Base-by-base conservation (phyloP, 2,329 filamentous ascomycete species). In the Amphichorda felina region DNA sequence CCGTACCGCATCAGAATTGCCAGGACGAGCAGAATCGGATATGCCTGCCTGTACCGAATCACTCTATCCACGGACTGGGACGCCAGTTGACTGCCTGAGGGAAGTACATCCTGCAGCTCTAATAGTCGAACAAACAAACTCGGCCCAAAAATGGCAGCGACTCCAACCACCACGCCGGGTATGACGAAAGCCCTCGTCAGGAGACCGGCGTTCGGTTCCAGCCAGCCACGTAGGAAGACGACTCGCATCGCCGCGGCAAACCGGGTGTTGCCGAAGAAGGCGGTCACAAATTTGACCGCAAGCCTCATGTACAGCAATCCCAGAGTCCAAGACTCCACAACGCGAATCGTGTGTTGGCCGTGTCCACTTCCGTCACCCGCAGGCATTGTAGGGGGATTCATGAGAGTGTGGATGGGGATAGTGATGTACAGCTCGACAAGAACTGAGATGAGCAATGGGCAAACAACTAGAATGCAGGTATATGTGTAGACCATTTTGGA, bases 281-380 rank as follows among this genome's bases (percentile, higher is more conserved):
- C 67, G 18, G 87, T 67, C 47, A 86, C 61, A n/a, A 33, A 15
- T 27, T 82, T 79, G 13, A 76, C 71, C 1, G 74, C 74, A 47
- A 96, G 75, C 43, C 94, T 88, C 21, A 93, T 70, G 55, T 94
- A 95, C 3, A 98, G 69, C 16, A 98, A 72, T 4, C 91, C 91
- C 1, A 98, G 66, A 0, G 88, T 94, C 87, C 89, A 98, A 39
- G 88, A 80, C 53, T 96, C 89, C 29, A 96, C 79, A 41, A 96
- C 70, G 42, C 93, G 82, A 29, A 96, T 75, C 7, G 79, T 83
- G 50, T 93, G 85, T 6, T 44, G 47, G 4, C 38, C 44, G 16
- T 47, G 43, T 47, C 38, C 46, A 45, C 17, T 37, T 39, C 26
- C 36, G 51, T 49, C 43, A 26, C 41, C 50, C 33, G 38, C 55